Base-by-base conservation (phyloP, 495 filamentous ascomycete species). In the Hyphodiscus hymeniophilus region DNA sequence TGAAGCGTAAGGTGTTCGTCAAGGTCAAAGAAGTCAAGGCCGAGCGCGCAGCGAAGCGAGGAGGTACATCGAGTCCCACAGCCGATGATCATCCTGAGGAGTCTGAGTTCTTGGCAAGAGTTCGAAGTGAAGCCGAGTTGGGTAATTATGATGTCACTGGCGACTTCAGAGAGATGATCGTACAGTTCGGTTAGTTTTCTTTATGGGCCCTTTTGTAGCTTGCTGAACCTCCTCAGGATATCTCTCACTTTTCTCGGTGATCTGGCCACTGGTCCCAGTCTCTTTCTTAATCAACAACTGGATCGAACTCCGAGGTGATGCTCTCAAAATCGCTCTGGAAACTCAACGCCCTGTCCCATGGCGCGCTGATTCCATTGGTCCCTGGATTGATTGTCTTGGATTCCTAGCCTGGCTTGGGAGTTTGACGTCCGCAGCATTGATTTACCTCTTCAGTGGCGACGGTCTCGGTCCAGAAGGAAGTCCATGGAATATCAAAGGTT, bases 241-340 rank as follows among this genome's bases (percentile, higher is more conserved):
- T 60, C 67, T 98, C n/a, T 82, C 87, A 0, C 76, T 98, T 2
- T 98, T 98, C 69, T 89, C 85, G 2, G 85, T 92, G 2, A 74
- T 90, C 35, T 98, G 92, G 92, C 92, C 92, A 0, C 70, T 97
- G 4, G 87, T 90, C 0, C 80, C 84, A 0, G 73, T 89, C 28
- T 92, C 87, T 0, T 98, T 97, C 74, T 66, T 96, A 8, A 69
- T 94, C 64, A 96, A 96, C 64, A 92, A 98, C 69, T 98, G 92
- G 92, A 61, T 98, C 42, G 94, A 98, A 56, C 77, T 96, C 12
- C 85, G 92, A 21, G 85, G 85, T 18, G 92, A 98, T 52, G 91
- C 94, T 13, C 77, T 90, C 65, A 98, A 98, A 60, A 98, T 98
- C 52, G 89, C 89, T 54, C 69, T 87, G 45, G 85, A 89, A 62